These are phyloP conservation scores for Albatrellus sp. DNA, from an alignment of 1,284 basidiomycete genomes.

Conservation along the genomic window DNA sequence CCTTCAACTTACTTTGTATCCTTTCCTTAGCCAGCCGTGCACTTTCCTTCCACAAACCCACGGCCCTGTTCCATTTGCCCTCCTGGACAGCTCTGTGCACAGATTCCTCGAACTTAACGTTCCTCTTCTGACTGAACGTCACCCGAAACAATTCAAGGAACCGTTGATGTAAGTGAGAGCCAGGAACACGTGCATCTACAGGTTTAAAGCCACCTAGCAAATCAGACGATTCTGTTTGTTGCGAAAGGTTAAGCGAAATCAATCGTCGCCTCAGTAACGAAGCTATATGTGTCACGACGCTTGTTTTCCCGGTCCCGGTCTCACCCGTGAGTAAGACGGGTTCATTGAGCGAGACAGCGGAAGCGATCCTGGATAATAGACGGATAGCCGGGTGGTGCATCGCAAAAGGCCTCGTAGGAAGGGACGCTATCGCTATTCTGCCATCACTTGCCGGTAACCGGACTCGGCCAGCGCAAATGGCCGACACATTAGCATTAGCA, in stretches of 20 bases:
- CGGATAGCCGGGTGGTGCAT: constrained; percentile 80
- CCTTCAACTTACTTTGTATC: constrained; percentile 32
- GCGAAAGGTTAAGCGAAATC: constrained; percentile 87
- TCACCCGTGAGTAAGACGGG: constrained; percentile 92
- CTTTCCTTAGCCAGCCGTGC: constrained; percentile 55
- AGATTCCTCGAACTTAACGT: constrained; percentile 78
- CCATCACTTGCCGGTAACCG: constrained; percentile 33
- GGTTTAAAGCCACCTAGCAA: constrained; percentile 94
- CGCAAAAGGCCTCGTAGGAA: constrained; percentile 60
- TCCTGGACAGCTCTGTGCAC: constrained; percentile 76
- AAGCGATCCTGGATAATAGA: constrained; percentile 75
- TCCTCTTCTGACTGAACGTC: constrained; percentile 88
- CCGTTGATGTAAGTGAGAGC: constrained; percentile 58
- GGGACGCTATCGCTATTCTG: constrained; percentile 23
- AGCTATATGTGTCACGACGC: constrained; percentile 82
- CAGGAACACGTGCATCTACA: constrained; percentile 76
- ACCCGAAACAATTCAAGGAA: constrained; percentile 80
- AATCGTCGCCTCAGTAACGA: constrained; percentile 68
- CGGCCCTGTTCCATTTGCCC: constrained; percentile 78
- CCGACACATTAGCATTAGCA: constrained; percentile 41
- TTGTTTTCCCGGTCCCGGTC: constrained; percentile 98
- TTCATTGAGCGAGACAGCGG: constrained; percentile 64
- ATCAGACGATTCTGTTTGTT: constrained; percentile 95
- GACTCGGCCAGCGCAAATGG: constrained; percentile 47
- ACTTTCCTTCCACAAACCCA: constrained; percentile 79